Percentiles rank a stretch among this genome's conserved stretches.
These are phyloP conservation scores for Papiliotrema nemorosa DNA, from an alignment of 1,284 basidiomycete genomes.

Conservation along the genomic window DNA sequence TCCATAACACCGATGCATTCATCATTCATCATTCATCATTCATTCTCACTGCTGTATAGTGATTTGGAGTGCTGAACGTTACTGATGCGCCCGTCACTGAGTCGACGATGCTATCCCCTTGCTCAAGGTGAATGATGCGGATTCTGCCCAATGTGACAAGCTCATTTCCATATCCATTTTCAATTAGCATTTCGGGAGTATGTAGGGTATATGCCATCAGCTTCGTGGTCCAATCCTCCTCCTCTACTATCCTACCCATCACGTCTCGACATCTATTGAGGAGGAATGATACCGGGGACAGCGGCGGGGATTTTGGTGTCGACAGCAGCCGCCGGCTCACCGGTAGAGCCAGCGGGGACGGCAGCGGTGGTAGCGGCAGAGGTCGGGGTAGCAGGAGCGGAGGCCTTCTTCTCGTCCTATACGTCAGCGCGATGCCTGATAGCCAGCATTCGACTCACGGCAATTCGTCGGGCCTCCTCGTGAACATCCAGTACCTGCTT, in stretches of 20 bases:
- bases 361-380: constrained; percentile 10
- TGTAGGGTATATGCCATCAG: background rate
- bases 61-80: no score
- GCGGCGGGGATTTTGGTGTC: constrained; percentile 10
- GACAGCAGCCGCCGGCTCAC: constrained; percentile 13
- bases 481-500: constrained; percentile 62
- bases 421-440: background rate
- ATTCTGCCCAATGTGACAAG: no score
- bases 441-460: constrained; percentile 28
- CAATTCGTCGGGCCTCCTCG: constrained; percentile 54
- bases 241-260: background rate
- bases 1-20: constrained; percentile 13
- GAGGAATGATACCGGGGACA: constrained; percentile 7
- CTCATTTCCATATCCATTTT: no score
- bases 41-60: background rate
- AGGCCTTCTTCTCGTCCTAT: constrained; percentile 42
- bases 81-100: no score
- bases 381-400: constrained; percentile 9
- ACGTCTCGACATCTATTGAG: background rate
- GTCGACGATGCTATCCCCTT: no score
- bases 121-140: no score
- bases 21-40: background rate
- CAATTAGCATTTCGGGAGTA: background rate
- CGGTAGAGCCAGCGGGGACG: constrained; percentile 14
- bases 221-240: no score